A percentile compares a stretch with the other conserved stretches of the same genome.
Evolutionary conservation across 768 basidiomycete genomes (phyloP).

Genomic region (Phylloporus rhodoxanthus): DNA sequence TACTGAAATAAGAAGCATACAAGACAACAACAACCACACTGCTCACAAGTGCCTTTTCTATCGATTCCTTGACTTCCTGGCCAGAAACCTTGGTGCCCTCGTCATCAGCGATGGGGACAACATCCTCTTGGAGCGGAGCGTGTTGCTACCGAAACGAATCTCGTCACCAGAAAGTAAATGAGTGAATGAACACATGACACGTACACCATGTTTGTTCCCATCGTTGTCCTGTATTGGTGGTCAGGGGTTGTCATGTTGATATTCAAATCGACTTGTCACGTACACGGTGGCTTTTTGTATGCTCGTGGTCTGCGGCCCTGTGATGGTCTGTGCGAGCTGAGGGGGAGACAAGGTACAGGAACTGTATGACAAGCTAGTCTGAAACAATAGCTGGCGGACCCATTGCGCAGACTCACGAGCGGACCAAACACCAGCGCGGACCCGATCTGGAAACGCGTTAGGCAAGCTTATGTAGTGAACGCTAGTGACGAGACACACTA

Average conservation of each 20-base stretch:
- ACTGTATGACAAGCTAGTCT: slow-evolving; percentile 8
- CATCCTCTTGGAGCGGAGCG: slow-evolving; percentile 1
- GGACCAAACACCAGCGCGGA: slow-evolving; percentile 31
- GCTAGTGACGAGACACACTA: slow-evolving; percentile 16
- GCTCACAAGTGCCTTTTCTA: slow-evolving; percentile 24
- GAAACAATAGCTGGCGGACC: not conserved
- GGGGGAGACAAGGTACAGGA: slow-evolving; percentile 30
- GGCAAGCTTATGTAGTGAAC: not conserved
- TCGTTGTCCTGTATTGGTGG: slow-evolving; percentile 11
- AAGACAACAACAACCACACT: not conserved
- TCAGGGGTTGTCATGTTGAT: slow-evolving; percentile 10
- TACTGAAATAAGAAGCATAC: slow-evolving; percentile 10
- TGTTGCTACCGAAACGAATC: slow-evolving; percentile 15
- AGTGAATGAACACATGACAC: not conserved
- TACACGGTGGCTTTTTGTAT: slow-evolving; percentile 18
- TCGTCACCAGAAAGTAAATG: not conserved
- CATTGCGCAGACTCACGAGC: slow-evolving; percentile 15
- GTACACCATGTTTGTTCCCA: slow-evolving; percentile 14
- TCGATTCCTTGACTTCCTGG: slow-evolving; percentile 30
- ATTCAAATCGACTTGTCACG: slow-evolving; percentile 5
- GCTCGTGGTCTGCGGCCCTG: slow-evolving; percentile 18
- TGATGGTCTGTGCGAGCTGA: slow-evolving; percentile 23
- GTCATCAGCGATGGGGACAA: slow-evolving; percentile 22
- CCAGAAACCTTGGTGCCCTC: slow-evolving; percentile 27
- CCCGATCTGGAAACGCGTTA: slow-evolving; percentile 20